A percentile compares a stretch with the other conserved stretches of the same genome.
phyloP scores from a whole-genome alignment of 129 eudicot genomes.

The Helianthus annuus region DNA sequence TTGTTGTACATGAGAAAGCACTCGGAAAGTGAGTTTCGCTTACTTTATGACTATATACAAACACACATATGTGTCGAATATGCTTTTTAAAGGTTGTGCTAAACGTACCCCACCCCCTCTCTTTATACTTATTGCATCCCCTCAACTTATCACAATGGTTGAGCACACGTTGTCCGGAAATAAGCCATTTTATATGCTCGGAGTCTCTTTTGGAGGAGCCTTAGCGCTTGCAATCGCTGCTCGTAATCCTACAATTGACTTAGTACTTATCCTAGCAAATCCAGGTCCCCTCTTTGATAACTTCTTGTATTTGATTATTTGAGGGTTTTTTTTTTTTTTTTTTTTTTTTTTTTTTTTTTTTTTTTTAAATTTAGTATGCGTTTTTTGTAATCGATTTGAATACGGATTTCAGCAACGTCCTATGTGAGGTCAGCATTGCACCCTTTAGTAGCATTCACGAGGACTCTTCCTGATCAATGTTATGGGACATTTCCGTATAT shows the following conservation, averaged over 20 bases:
- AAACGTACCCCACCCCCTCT: too few relatives aligned
- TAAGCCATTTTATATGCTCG: slow-evolving; percentile 78
- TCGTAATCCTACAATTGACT: too few relatives aligned
- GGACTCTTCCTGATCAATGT: slow-evolving; percentile 65
- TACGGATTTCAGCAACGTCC: slow-evolving; percentile 77
- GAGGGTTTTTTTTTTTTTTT: too few relatives aligned
- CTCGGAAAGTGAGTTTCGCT: slow-evolving; percentile 76
- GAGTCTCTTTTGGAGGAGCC: slow-evolving; percentile 82
- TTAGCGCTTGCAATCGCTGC: slow-evolving; percentile 85
- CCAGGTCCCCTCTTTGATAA: too few relatives aligned
- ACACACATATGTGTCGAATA: too few relatives aligned
- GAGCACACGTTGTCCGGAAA: slow-evolving; percentile 61
- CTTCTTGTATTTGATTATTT: slow-evolving; percentile 42
- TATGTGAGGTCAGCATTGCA: slow-evolving; percentile 67
- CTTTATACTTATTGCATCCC: too few relatives aligned
- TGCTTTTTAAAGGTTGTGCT: too few relatives aligned
- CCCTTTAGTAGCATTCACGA: slow-evolving; percentile 63
- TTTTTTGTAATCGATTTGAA: background rate
- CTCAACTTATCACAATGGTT: too few relatives aligned
- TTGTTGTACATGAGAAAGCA: slow-evolving; percentile 76
- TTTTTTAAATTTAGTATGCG: background rate
- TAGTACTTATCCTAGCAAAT: too few relatives aligned
- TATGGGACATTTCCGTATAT: too few relatives aligned
- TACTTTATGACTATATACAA: background rate
- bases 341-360: too few relatives aligned